Conservation (phyloP, 2,329 filamentous ascomycete species). For the Fusarium piperis region DNA sequence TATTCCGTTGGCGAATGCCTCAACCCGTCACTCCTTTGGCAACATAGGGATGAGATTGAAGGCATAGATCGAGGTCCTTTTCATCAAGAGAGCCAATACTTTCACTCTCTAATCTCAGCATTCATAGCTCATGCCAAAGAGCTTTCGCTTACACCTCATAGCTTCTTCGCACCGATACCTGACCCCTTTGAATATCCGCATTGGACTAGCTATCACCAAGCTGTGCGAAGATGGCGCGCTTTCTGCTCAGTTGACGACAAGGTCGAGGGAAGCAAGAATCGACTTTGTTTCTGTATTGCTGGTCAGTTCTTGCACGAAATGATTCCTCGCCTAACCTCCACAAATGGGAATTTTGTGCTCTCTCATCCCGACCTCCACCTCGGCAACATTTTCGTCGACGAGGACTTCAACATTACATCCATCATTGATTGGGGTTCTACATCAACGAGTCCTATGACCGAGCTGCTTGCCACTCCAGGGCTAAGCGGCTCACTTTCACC, state of each 20-base stretch:
- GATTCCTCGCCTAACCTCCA: slow-evolving; percentile 28
- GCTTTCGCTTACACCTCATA: slow-evolving; percentile 40
- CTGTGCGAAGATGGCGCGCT: slow-evolving; percentile 2
- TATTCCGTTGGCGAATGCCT: slow-evolving; percentile 37
- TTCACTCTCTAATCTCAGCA: slow-evolving; percentile 36
- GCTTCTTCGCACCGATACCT: slow-evolving; percentile 44
- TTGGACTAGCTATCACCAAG: slow-evolving; percentile 20
- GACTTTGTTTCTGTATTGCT: slow-evolving; percentile 35
- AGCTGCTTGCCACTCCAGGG: slow-evolving; percentile 19
- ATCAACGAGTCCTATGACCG: slow-evolving; percentile 23
- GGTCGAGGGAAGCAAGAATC: slow-evolving; percentile 33
- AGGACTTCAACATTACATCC: slow-evolving; percentile 36
- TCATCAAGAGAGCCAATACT: slow-evolving; percentile 33
- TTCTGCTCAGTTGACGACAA: slow-evolving; percentile 25
- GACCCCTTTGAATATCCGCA: slow-evolving; percentile 33
- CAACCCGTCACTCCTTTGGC: slow-evolving; percentile 33
- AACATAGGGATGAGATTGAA: slow-evolving; percentile 36
- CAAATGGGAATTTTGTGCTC: slow-evolving; percentile 8
- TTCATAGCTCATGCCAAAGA: slow-evolving; percentile 35
- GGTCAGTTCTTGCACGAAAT: slow-evolving; percentile 39
- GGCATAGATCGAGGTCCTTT: slow-evolving; percentile 42
- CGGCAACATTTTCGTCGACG: slow-evolving; percentile 41
- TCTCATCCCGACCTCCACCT: slow-evolving; percentile 39
- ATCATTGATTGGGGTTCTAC: slow-evolving; percentile 42
- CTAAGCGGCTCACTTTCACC: slow-evolving; percentile 1